Percentiles rank a stretch among this genome's conserved stretches.
These are phyloP conservation scores for Cairneyella variabilis DNA, from an alignment of 495 filamentous ascomycete species.

Conservation along the genomic window DNA sequence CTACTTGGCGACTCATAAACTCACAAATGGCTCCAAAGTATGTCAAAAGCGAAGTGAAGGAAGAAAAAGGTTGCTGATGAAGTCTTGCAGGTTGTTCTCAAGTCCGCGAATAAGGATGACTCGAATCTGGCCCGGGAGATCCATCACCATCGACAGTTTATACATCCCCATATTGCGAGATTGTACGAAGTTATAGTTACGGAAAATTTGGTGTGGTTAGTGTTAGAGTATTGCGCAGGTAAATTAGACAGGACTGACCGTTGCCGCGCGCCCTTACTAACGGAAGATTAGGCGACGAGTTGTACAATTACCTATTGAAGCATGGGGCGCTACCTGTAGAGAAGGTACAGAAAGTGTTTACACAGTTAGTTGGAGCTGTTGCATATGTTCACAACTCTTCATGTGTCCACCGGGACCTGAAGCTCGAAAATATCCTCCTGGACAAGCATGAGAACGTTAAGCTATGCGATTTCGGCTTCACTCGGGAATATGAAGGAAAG, in stretches of 20 bases:
- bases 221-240: constrained; percentile 96
- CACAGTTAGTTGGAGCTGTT: constrained; percentile 92
- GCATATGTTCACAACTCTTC: constrained; percentile 93
- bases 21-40: constrained; percentile 98
- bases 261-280: constrained; percentile 24
- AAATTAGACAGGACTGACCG: constrained; percentile 26
- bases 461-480: constrained; percentile 98
- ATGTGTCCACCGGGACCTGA: constrained; percentile 94
- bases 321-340: constrained; percentile 80
- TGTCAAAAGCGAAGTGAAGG: constrained; percentile 16
- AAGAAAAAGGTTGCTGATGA: constrained; percentile 2
- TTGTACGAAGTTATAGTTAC: constrained; percentile 98
- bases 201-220: constrained; percentile 91
- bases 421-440: constrained; percentile 94
- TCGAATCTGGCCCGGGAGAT: constrained; percentile 95
- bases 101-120: constrained; percentile 94
- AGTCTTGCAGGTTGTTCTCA: constrained; percentile 78
- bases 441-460: constrained; percentile 98
- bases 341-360: constrained; percentile 93
- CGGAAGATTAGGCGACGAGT: constrained; percentile 70
- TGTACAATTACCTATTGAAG: constrained; percentile 90
- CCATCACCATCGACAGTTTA: constrained; percentile 95
- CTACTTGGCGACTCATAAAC: constrained; percentile 92
- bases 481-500: constrained; percentile 93
- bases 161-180: constrained; percentile 95